Percentiles rank a stretch among this genome's conserved stretches.
These are phyloP conservation scores for Podaxis rugospora DNA, from an alignment of 768 basidiomycete genomes.

Conservation along the genomic window DNA sequence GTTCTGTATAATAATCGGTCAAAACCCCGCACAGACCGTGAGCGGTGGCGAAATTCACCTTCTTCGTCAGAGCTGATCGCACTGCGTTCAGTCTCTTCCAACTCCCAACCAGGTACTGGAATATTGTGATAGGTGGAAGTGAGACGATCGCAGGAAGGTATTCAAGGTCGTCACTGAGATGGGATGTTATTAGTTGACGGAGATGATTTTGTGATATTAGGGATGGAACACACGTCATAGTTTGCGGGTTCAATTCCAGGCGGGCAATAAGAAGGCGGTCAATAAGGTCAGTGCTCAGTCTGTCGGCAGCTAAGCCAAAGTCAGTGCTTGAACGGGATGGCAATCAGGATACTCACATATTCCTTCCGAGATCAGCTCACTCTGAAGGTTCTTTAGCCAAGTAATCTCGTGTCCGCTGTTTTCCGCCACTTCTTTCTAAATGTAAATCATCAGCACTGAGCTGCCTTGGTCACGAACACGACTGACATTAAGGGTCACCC, in stretches of 20 bases:
- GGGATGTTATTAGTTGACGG: constrained; percentile 7
- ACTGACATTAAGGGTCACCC: constrained; percentile 75
- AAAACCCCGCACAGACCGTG: neutral
- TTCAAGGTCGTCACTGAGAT: constrained; percentile 70
- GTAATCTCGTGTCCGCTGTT: constrained; percentile 62
- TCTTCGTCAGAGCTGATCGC: constrained; percentile 53
- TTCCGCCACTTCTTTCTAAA: constrained; percentile 55
- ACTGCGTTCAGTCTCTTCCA: constrained; percentile 83
- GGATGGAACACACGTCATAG: constrained; percentile 51
- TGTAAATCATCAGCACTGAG: constrained; percentile 6
- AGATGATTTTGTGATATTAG: neutral
- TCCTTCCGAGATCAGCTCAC: constrained; percentile 64
- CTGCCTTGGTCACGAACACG: neutral
- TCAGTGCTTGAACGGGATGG: neutral
- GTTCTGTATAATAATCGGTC: constrained; percentile 30
- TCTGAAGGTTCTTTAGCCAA: constrained; percentile 76
- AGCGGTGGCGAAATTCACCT: constrained; percentile 34
- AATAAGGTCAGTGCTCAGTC: constrained; percentile 51
- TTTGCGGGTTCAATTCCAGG: constrained; percentile 71
- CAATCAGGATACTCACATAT: constrained; percentile 31
- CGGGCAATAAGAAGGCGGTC: constrained; percentile 83
- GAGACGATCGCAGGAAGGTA: constrained; percentile 71
- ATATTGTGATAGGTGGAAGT: constrained; percentile 73
- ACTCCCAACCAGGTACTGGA: constrained; percentile 86
- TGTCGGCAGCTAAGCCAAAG: constrained; percentile 28